These are phyloP conservation scores for Dryadomyces quercus-mongolicae DNA, from an alignment of 2,329 filamentous ascomycete species.

Conservation along the genomic window DNA sequence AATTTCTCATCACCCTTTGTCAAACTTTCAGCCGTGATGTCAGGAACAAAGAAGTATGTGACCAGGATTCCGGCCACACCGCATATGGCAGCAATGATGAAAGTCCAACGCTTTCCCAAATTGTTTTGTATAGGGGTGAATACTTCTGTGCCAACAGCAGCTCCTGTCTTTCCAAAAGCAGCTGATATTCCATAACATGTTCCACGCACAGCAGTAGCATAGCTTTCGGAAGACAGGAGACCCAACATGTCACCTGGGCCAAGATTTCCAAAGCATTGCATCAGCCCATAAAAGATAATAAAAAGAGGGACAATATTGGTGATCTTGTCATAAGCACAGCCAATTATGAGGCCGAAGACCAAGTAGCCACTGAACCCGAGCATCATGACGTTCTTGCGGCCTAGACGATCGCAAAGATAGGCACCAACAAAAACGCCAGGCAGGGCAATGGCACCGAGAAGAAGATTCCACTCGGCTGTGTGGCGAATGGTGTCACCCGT, in stretches of 20 bases:
- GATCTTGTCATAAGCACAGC: slow-evolving; percentile 25
- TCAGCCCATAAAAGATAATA: slow-evolving; percentile 37
- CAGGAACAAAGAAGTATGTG: slow-evolving; percentile 8
- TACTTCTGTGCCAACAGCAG: slow-evolving; percentile 31
- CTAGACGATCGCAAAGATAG: slow-evolving; percentile 12
- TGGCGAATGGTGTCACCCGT: slow-evolving; percentile 9
- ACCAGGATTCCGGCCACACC: slow-evolving; percentile 11
- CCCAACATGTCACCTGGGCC: slow-evolving; percentile 35
- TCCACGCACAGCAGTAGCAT: slow-evolving; percentile 35
- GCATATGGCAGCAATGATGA: slow-evolving; percentile 11
- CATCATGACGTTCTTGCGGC: slow-evolving; percentile 15
- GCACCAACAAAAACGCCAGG: slow-evolving; percentile 11
- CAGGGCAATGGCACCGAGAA: slow-evolving; percentile 16
- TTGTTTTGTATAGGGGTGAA: slow-evolving; percentile 11
- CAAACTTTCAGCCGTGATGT: slow-evolving; percentile 7
- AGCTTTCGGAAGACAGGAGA: slow-evolving; percentile 35
- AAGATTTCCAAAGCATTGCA: slow-evolving; percentile 35
- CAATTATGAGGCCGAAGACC: slow-evolving; percentile 16
- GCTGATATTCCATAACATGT: slow-evolving; percentile 37
- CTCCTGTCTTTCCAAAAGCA: slow-evolving; percentile 37
- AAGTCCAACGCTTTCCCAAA: slow-evolving; percentile 11
- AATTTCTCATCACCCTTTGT: slow-evolving; percentile 9
- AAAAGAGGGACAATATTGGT: slow-evolving; percentile 35
- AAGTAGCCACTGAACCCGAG: slow-evolving; percentile 12
- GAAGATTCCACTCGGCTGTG: slow-evolving; percentile 16